phyloP scores from a whole-genome alignment of 1,284 basidiomycete species.

The Puccinia hordei region DNA sequence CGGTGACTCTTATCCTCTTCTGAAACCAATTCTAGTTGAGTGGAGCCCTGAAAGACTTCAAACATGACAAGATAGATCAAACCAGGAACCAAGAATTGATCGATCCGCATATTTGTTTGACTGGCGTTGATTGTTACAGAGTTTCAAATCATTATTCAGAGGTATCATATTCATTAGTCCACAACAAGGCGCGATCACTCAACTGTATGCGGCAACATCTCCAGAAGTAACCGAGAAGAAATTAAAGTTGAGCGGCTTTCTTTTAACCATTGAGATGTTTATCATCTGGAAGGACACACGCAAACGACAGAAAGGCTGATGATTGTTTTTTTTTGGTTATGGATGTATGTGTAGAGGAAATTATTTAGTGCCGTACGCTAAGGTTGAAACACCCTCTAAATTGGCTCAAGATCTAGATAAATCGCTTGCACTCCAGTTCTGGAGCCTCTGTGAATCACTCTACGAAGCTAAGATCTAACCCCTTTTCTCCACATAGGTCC shows the following conservation, averaged over 20 bases:
- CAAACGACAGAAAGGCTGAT: too few relatives aligned
- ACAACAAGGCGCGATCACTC: constrained; percentile 32
- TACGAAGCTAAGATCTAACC: background rate
- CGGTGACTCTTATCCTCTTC: constrained; percentile 5
- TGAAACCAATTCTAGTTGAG: constrained; percentile 20
- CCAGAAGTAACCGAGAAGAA: constrained; percentile 20
- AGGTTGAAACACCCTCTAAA: background rate
- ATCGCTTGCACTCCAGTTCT: constrained; percentile 21
- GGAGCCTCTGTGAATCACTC: constrained; percentile 31
- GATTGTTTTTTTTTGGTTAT: too few relatives aligned
- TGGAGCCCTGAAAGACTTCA: too few relatives aligned
- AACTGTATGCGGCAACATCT: constrained; percentile 40
- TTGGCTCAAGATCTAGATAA: constrained; percentile 29
- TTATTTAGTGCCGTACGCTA: constrained; percentile 40
- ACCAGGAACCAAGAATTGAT: too few relatives aligned
- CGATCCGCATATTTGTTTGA: too few relatives aligned
- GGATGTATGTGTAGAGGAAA: constrained; percentile 9
- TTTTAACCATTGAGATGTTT: background rate
- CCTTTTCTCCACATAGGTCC: background rate
- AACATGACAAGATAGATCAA: too few relatives aligned
- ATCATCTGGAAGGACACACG: background rate
- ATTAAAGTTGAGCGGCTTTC: constrained; percentile 31
- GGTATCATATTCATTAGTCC: constrained; percentile 21
- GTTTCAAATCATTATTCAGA: background rate
- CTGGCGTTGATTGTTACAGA: too few relatives aligned